A percentile compares a stretch with the other conserved stretches of the same genome.
These are phyloP conservation scores for Saccharum spontaneum DNA, from an alignment of 176 grass and related monocot genomes.

Conservation along the genomic window DNA sequence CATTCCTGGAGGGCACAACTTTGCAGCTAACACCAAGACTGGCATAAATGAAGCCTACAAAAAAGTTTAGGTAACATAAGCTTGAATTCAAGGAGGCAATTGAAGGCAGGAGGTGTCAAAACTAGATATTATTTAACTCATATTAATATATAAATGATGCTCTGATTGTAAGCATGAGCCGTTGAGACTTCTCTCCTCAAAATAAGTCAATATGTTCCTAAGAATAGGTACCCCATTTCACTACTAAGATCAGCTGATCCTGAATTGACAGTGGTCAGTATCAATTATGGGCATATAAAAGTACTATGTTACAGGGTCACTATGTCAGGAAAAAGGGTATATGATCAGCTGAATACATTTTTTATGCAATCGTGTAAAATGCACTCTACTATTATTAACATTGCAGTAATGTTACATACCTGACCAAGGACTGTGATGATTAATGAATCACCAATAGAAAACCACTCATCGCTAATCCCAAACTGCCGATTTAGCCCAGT, in stretches of 20 bases:
- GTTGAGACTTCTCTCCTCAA: conserved; percentile 18
- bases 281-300: not conserved
- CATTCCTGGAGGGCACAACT: conserved; percentile 88
- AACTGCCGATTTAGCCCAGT: conserved; percentile 83
- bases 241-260: not conserved
- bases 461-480: conserved; percentile 95
- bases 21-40: conserved; percentile 93
- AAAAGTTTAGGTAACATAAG: conserved; percentile 20
- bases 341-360: not conserved
- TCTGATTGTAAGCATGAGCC: not conserved
- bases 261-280: not conserved
- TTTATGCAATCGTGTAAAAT: not conserved
- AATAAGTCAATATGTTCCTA: not conserved
- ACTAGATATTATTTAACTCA: conserved; percentile 9
- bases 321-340: not conserved
- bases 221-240: not conserved
- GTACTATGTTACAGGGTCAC: not conserved
- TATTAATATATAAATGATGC: conserved; percentile 20
- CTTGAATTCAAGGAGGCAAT: conserved; percentile 18
- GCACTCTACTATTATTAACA: not conserved
- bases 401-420: conserved; percentile 36
- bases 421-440: conserved; percentile 98
- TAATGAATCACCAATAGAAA: conserved; percentile 95
- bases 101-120: conserved; percentile 10
- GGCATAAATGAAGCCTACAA: conserved; percentile 99